These are phyloP conservation scores for Triticum urartu DNA, from an alignment of 176 grass and related monocot genomes.

Conservation along the genomic window DNA sequence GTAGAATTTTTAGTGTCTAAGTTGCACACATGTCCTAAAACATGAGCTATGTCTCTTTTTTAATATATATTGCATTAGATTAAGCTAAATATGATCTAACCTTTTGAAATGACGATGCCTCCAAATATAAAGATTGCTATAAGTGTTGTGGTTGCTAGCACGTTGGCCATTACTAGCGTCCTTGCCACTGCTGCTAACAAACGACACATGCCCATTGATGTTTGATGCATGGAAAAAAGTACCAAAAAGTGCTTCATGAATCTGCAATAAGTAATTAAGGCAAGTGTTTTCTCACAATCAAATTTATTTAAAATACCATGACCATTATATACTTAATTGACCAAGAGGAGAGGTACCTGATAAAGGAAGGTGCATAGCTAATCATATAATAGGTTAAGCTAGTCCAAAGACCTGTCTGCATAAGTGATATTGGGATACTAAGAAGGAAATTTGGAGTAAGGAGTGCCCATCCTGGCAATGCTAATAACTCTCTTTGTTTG, in stretches of 20 bases:
- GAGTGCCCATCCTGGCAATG: slow-evolving; percentile 73
- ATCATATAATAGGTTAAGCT: slow-evolving; percentile 75
- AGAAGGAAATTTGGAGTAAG: slow-evolving; percentile 63
- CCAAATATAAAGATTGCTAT: slow-evolving; percentile 56
- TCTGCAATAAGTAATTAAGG: slow-evolving; percentile 42
- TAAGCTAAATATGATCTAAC: slow-evolving; percentile 25
- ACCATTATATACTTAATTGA: neutral
- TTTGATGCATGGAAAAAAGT: slow-evolving; percentile 77
- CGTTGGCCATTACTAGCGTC: slow-evolving; percentile 68
- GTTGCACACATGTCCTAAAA: neutral
- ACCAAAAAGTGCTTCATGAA: slow-evolving; percentile 69
- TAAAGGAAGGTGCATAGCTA: slow-evolving; percentile 67
- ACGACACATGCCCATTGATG: slow-evolving; percentile 70
- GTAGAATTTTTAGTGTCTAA: neutral
- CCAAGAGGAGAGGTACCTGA: slow-evolving; percentile 43
- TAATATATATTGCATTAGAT: neutral
- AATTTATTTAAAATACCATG: neutral
- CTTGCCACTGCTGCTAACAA: slow-evolving; percentile 62
- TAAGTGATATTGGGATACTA: slow-evolving; percentile 57
- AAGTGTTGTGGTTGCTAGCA: slow-evolving; percentile 39
- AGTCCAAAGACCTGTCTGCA: slow-evolving; percentile 71
- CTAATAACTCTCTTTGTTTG: slow-evolving; percentile 77
- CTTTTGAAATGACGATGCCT: slow-evolving; percentile 71
- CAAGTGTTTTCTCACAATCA: neutral
- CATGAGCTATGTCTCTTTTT: neutral